phyloP scores from a whole-genome alignment of 2,329 filamentous ascomycete genomes.

The Penicillium oxalicum region DNA sequence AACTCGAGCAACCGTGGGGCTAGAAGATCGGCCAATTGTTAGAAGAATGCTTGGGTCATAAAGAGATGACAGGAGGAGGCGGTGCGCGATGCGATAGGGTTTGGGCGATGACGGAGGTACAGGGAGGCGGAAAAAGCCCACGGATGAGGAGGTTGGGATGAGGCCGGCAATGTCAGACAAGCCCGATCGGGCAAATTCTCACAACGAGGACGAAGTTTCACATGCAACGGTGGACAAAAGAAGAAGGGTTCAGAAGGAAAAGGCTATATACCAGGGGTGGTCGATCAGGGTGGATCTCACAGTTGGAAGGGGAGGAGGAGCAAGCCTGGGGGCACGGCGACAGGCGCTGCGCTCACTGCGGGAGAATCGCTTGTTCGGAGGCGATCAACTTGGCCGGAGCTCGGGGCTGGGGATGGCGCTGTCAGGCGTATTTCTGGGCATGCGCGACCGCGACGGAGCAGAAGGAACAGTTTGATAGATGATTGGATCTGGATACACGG shows the following conservation, averaged over 20 bases:
- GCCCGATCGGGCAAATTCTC: conserved; percentile 19
- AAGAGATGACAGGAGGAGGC: conserved; percentile 4
- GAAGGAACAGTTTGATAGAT: background rate
- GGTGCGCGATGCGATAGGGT: conserved; percentile 13
- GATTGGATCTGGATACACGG: background rate
- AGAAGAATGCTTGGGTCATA: conserved; percentile 7
- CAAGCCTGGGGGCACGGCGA: conserved; percentile 18
- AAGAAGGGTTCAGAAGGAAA: conserved; percentile 9
- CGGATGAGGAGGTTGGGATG: conserved; percentile 16
- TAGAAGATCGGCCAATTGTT: conserved; percentile 7
- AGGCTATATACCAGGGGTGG: conserved; percentile 6
- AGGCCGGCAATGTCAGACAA: conserved; percentile 14
- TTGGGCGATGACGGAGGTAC: conserved; percentile 20
- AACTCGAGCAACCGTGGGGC: conserved; percentile 2
- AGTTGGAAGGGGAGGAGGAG: conserved; percentile 19
- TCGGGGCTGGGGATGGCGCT: conserved; percentile 30
- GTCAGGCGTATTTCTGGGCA: conserved; percentile 33
- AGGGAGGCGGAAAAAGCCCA: conserved; percentile 22
- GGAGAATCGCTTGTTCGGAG: conserved; percentile 36
- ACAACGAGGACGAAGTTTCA: conserved; percentile 7
- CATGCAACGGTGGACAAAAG: conserved; percentile 13
- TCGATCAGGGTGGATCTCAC: conserved; percentile 24
- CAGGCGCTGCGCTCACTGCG: conserved; percentile 19
- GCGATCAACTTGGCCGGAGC: conserved; percentile 29
- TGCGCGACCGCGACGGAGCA: conserved; percentile 15